Base-by-base conservation (phyloP, 257 asterid genomes). In the Handroanthus guayacan region DNA sequence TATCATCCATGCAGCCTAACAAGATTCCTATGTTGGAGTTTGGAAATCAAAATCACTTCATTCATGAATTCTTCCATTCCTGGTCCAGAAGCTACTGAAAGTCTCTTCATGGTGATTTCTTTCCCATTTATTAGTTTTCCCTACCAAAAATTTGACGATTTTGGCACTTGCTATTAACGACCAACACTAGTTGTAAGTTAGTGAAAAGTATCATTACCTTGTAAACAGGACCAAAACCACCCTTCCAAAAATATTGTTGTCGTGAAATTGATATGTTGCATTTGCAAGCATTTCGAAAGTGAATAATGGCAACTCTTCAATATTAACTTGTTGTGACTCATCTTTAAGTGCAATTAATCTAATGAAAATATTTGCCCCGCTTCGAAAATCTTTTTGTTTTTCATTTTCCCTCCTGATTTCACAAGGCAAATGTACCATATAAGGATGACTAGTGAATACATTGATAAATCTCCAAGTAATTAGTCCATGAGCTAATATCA, bases 161-260 rank as follows among this genome's bases (percentile, higher is more conserved):
- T 54, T 31, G 16, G 9, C 60, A 54, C 1, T 54, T n/a, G 4
- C 4, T 14, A 3, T 18, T 3, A 0, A 70, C 45, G 11, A 3
- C n/a, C n/a, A n/a, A n/a, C 34, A 4, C 12, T 13, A 6, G 44
- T 57, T n/a, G 14, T 2, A 36, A 39, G 44, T 68, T 1, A 64
- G 10, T n/a, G 39, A 0, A 10, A 45, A 4, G 56, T 64, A 25
- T 3, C 7, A n/a, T 44, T 80, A 87, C 95, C 87, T 85, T 86
- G 77, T 88, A 90, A 62, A 90, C 96, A 10, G 84, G 81, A 34
- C 96, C 96, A 9, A 90, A 90, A 36, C 96, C 91, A 38, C 96
- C 96, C 58, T 79, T 9, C 93, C 96, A 3, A 90, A 90, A 48
- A 82, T 80, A 56, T 80, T 86, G 52, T 65, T 60, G 2, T 81